phyloP scores from a whole-genome alignment of 1,284 basidiomycete species.

The Exsudoporus floridanus region DNA sequence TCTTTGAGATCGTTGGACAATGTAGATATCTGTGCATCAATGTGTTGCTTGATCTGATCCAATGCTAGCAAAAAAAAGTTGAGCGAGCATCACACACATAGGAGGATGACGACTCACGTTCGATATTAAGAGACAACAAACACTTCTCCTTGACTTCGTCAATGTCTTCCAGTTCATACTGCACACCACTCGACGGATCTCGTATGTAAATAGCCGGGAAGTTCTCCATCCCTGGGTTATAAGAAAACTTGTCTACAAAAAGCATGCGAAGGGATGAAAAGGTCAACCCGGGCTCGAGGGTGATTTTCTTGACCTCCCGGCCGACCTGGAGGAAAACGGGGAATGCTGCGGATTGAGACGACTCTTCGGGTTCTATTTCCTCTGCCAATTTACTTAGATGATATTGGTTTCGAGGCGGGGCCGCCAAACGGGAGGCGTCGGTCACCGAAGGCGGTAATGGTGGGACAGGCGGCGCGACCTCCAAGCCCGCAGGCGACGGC shows the following conservation, averaged over 20 bases:
- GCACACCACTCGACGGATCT: slow-evolving; percentile 86
- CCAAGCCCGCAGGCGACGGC: slow-evolving; percentile 33
- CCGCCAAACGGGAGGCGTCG: slow-evolving; percentile 33
- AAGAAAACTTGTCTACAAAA: slow-evolving; percentile 95
- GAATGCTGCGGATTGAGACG: slow-evolving; percentile 41
- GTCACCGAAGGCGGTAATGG: slow-evolving; percentile 32
- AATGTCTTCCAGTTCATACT: slow-evolving; percentile 95
- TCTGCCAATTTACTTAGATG: slow-evolving; percentile 25
- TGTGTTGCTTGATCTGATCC: slow-evolving; percentile 98
- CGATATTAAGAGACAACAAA: slow-evolving; percentile 90
- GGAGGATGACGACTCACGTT: slow-evolving; percentile 67
- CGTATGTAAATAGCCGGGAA: slow-evolving; percentile 96
- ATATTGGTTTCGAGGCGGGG: slow-evolving; percentile 36
- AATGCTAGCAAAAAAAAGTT: slow-evolving; percentile 59
- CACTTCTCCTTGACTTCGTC: slow-evolving; percentile 90
- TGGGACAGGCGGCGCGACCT: slow-evolving; percentile 50
- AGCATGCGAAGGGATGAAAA: slow-evolving; percentile 77
- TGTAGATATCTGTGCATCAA: slow-evolving; percentile 83
- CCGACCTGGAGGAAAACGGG: slow-evolving; percentile 90
- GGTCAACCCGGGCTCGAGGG: slow-evolving; percentile 68
- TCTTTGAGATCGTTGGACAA: slow-evolving; percentile 94
- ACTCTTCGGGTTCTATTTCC: slow-evolving; percentile 24
- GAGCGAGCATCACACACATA: slow-evolving; percentile 2
- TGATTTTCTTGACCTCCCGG: slow-evolving; percentile 87
- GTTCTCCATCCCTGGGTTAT: slow-evolving; percentile 89